Percentiles rank a stretch among this genome's conserved stretches.
phyloP scores from a whole-genome alignment of 2,329 filamentous ascomycete genomes.

The Verticillium klebahnii region DNA sequence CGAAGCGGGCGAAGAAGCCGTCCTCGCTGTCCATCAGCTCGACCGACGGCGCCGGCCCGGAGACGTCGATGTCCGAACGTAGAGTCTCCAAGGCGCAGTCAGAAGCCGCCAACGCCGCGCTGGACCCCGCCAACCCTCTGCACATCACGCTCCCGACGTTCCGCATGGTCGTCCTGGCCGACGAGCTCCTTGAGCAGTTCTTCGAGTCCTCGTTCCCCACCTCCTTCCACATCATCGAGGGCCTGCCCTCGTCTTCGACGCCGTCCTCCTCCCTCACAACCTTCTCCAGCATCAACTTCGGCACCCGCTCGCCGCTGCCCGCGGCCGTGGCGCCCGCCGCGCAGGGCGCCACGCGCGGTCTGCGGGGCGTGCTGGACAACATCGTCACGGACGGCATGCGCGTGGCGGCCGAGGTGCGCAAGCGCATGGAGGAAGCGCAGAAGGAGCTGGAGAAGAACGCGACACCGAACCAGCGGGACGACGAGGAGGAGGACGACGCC shows the following conservation, averaged over 20 bases:
- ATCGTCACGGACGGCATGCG: constrained; percentile 98
- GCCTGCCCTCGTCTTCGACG: constrained; percentile 29
- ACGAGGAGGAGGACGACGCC: constrained; percentile 66
- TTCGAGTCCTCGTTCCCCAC: constrained; percentile 94
- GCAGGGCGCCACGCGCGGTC: constrained; percentile 64
- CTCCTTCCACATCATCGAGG: constrained; percentile 83
- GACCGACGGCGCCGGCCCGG: constrained; percentile 13
- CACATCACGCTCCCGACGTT: constrained; percentile 97
- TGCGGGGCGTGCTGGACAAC: constrained; percentile 91
- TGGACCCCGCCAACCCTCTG: constrained; percentile 88
- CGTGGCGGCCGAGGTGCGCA: constrained; percentile 85
- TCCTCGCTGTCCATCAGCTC: constrained; percentile 28
- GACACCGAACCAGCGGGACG: constrained; percentile 60
- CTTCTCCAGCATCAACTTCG: constrained; percentile 68
- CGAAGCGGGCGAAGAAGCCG: constrained; percentile 36
- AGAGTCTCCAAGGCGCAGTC: constrained; percentile 60
- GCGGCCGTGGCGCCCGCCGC: constrained; percentile 31
- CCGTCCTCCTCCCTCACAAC: constrained; percentile 64
- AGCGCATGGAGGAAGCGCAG: constrained; percentile 94
- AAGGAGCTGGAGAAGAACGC: constrained; percentile 83
- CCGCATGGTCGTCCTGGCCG: constrained; percentile 95
- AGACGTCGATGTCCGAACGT: constrained; percentile 19
- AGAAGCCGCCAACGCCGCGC: constrained; percentile 78
- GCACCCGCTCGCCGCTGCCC: constrained; percentile 37
- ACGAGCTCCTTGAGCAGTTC: constrained; percentile 93